These are phyloP conservation scores for Naumovozyma baii DNA, from an alignment of 805 yeast genomes.

Conservation along the genomic window DNA sequence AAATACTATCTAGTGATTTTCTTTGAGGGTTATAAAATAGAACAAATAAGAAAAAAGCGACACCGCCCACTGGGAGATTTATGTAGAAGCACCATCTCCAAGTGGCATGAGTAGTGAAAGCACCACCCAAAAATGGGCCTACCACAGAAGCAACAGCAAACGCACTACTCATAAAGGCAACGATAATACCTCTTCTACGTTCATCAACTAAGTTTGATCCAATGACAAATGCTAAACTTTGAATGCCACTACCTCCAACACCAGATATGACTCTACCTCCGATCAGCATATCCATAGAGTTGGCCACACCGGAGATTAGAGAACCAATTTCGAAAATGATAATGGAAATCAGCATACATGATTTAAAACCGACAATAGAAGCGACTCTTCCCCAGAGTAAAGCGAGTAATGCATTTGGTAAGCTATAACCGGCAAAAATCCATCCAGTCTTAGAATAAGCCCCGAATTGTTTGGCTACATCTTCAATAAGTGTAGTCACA, in stretches of 20 bases:
- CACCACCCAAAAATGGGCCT: conserved; percentile 64
- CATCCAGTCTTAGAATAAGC: conserved; percentile 47
- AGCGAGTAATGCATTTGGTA: conserved; percentile 44
- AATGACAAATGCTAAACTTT: conserved; percentile 33
- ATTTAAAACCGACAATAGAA: conserved; percentile 48
- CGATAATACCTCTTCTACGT: conserved; percentile 18
- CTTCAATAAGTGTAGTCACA: conserved; percentile 40
- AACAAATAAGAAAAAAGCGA: conserved; percentile 14
- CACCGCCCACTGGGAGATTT: conserved; percentile 57
- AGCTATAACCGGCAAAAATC: conserved; percentile 46
- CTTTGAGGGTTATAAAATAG: conserved; percentile 13
- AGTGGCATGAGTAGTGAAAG: conserved; percentile 44
- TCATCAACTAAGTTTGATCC: conserved; percentile 32
- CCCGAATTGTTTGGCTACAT: conserved; percentile 40
- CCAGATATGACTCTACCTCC: conserved; percentile 69
- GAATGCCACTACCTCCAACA: conserved; percentile 48
- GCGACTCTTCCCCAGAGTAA: conserved; percentile 52
- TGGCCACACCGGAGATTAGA: conserved; percentile 45
- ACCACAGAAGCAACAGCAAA: conserved; percentile 43
- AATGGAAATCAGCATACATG: conserved; percentile 39
- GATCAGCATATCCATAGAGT: conserved; percentile 49
- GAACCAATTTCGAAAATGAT: conserved; percentile 55
- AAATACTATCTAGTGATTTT: background rate
- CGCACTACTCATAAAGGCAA: conserved; percentile 20
- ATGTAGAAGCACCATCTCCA: conserved; percentile 77